These are phyloP conservation scores for Tricholoma terreum DNA, from an alignment of 768 basidiomycete species.

Conservation along the genomic window DNA sequence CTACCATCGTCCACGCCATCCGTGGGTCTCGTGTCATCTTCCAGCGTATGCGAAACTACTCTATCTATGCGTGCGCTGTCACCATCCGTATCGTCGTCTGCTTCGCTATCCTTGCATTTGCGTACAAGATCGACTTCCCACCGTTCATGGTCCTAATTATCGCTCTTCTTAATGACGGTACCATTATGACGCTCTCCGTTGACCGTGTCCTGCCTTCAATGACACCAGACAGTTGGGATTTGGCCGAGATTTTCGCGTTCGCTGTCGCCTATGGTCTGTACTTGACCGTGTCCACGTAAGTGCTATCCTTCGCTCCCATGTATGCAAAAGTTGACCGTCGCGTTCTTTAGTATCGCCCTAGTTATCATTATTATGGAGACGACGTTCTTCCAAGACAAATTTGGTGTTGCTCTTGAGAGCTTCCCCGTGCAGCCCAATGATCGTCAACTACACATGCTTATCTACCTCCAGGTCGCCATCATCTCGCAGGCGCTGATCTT, in stretches of 20 bases:
- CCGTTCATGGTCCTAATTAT: slow-evolving; percentile 99
- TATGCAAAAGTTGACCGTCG: slow-evolving; percentile 9
- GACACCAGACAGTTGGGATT: slow-evolving; percentile 94
- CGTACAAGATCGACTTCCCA: slow-evolving; percentile 98
- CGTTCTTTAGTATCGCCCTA: slow-evolving; percentile 56
- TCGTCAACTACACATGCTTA: slow-evolving; percentile 78
- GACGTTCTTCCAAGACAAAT: slow-evolving; percentile 84
- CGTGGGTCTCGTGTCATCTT: slow-evolving; percentile 98
- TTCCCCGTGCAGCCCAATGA: slow-evolving; percentile 53
- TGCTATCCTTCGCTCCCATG: slow-evolving; percentile 10
- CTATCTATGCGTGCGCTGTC: slow-evolving; percentile 93
- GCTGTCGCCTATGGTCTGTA: slow-evolving; percentile 95
- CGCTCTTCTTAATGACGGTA: slow-evolving; percentile 95
- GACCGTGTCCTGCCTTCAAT: slow-evolving; percentile 93
- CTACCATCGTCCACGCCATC: slow-evolving; percentile 98
- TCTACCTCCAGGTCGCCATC: slow-evolving; percentile 97
- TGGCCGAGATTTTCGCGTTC: slow-evolving; percentile 94
- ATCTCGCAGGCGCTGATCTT: slow-evolving; percentile 99
- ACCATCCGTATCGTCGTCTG: slow-evolving; percentile 99
- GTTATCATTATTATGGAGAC: slow-evolving; percentile 85
- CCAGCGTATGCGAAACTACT: slow-evolving; percentile 99
- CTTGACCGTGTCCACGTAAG: slow-evolving; percentile 87
- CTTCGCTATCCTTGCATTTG: slow-evolving; percentile 93
- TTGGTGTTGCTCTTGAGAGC: slow-evolving; percentile 59
- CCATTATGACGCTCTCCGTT: slow-evolving; percentile 97